phyloP scores from a whole-genome alignment of 805 yeast species.

The Cyberlindnera mycetangii region DNA sequence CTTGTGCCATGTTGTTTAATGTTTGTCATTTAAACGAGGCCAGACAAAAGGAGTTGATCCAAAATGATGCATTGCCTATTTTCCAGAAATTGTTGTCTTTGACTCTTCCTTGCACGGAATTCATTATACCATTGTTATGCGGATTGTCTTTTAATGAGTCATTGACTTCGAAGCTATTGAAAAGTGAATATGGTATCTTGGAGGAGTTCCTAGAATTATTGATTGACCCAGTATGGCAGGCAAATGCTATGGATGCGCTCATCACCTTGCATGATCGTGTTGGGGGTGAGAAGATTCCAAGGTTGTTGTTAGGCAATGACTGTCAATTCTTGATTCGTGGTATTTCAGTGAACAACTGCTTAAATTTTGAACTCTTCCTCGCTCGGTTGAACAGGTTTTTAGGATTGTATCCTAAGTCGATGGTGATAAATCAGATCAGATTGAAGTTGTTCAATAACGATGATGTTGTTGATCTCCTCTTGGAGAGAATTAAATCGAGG shows the following conservation, averaged over 20 bases:
- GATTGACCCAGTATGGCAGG: conserved; percentile 50
- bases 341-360: conserved; percentile 36
- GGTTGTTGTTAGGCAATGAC: conserved; percentile 27
- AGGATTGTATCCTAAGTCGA: conserved; percentile 13
- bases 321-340: conserved; percentile 38
- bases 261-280: conserved; percentile 41
- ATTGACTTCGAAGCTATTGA: conserved; percentile 30
- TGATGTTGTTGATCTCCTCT: conserved; percentile 13
- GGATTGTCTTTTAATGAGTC: conserved; percentile 43
- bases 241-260: conserved; percentile 47
- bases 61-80: conserved; percentile 39
- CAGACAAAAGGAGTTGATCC: conserved; percentile 38
- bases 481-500: conserved; percentile 12
- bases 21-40: conserved; percentile 43
- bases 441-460: conserved; percentile 16
- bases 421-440: conserved; percentile 23
- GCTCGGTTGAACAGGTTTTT: conserved; percentile 38
- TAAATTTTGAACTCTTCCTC: conserved; percentile 42
- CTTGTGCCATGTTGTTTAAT: conserved; percentile 43
- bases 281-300: conserved; percentile 30
- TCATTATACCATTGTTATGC: conserved; percentile 45
- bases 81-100: conserved; percentile 35
- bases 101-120: conserved; percentile 44
- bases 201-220: conserved; percentile 36
- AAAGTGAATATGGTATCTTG: conserved; percentile 29